These are phyloP conservation scores for Neophaeococcomyces mojaviensis DNA, from an alignment of 2,329 filamentous ascomycete species.

Conservation along the genomic window DNA sequence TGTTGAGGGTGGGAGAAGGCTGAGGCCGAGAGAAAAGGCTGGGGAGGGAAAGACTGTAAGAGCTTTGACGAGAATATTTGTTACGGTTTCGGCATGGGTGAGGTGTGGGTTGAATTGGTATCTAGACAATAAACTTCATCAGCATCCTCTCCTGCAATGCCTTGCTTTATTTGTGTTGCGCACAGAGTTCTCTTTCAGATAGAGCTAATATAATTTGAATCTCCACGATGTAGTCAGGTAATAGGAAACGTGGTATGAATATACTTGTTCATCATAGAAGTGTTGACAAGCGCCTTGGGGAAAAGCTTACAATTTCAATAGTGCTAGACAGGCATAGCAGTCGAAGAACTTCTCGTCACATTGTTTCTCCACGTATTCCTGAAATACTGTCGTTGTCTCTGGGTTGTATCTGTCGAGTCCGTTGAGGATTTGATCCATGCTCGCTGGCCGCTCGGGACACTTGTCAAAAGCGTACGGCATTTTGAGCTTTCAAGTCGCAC, in stretches of 20 bases:
- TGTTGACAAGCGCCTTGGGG: not conserved
- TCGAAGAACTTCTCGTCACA: slow-evolving; percentile 93
- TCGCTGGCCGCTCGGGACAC: slow-evolving; percentile 81
- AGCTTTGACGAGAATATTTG: slow-evolving; percentile 97
- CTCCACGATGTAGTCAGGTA: slow-evolving; percentile 76
- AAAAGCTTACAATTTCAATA: slow-evolving; percentile 85
- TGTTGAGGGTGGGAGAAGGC: slow-evolving; percentile 81
- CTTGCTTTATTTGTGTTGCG: not conserved
- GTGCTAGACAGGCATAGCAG: slow-evolving; percentile 90
- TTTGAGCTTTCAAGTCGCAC: not conserved
- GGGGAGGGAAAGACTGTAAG: slow-evolving; percentile 94
- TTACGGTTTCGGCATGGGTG: slow-evolving; percentile 91
- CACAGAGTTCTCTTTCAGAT: slow-evolving; percentile 55
- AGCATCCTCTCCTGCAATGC: slow-evolving; percentile 7
- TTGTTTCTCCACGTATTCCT: slow-evolving; percentile 89
- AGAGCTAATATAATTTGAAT: slow-evolving; percentile 59
- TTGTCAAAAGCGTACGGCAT: slow-evolving; percentile 61
- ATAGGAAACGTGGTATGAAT: slow-evolving; percentile 86
- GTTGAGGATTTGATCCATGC: slow-evolving; percentile 89
- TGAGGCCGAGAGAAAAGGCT: slow-evolving; percentile 88
- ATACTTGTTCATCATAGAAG: slow-evolving; percentile 63
- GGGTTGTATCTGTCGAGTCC: slow-evolving; percentile 98
- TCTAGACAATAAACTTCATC: slow-evolving; percentile 42
- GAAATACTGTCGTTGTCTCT: slow-evolving; percentile 85
- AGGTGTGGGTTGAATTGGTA: slow-evolving; percentile 99